Conservation (phyloP, 169 alveolate genomes). For the Sarcocystis neurona region DNA sequence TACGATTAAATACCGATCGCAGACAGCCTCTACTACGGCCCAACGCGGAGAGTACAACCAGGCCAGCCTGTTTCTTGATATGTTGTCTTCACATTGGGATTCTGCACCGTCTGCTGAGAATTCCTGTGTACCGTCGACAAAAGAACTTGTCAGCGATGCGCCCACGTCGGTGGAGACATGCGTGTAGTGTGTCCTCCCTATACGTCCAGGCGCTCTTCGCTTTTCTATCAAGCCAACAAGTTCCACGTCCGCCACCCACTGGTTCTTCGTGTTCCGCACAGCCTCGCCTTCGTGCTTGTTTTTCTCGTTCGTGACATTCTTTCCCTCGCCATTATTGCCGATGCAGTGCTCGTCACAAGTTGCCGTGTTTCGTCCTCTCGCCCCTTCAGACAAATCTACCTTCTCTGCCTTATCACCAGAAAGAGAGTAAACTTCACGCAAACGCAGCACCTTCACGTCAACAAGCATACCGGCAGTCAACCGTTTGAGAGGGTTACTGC, state of each 20-base stretch:
- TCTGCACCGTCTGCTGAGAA: too few species aligned
- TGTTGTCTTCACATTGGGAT: too few species aligned
- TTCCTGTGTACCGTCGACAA: too few species aligned
- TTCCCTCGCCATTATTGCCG: too few species aligned
- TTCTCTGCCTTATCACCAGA: neutral
- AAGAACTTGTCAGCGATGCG: neutral
- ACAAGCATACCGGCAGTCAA: neutral
- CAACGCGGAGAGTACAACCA: neutral
- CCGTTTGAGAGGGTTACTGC: neutral
- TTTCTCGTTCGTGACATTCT: neutral
- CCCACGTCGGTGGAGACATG: neutral
- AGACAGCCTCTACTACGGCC: conserved; percentile 21
- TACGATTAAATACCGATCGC: neutral
- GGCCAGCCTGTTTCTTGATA: neutral
- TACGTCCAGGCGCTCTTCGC: neutral
- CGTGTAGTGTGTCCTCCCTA: neutral
- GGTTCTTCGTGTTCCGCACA: neutral
- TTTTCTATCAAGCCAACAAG: neutral
- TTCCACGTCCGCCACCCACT: conserved; percentile 19
- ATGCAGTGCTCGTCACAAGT: too few species aligned
- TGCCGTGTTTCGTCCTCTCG: too few species aligned
- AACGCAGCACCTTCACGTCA: conserved; percentile 24
- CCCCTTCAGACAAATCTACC: too few species aligned
- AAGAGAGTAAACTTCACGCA: neutral
- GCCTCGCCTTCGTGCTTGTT: neutral